Evolutionary conservation across 768 basidiomycete species (phyloP), one percentile per base, ranked within the genome.

Genomic region (Tricholoma matsutake): DNA sequence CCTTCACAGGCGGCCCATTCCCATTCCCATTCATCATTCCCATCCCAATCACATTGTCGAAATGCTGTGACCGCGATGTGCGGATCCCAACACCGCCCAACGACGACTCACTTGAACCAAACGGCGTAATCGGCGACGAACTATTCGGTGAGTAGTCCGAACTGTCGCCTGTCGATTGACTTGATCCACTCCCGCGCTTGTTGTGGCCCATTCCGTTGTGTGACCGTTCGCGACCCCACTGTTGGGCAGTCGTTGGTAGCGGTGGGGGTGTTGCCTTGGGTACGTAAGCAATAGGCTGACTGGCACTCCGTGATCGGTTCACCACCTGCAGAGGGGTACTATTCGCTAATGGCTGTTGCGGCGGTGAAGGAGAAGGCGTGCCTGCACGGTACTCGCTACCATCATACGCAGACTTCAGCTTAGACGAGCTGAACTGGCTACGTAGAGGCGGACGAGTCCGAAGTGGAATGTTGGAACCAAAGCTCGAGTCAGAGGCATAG

Each of bases 51-150:
- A 39, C 54, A 41, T 54, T 56, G 14, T 69, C 85, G 69, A 80
- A 85, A 66, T 75, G 78, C 69, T 83, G 85, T 62, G 82, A 83
- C 54, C 83, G 83, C 66, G 79, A 81, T 59, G 74, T 77, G 59
- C 82, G 85, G 64, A 84, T 79, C 66, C 78, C 76, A 45, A 84
- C 74, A 51, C 83, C 85, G 43, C 80, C 81, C 55, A 93, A 73
- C 8, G 90, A 92, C 28, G 89, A 89, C 64, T 94, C 92, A 73
- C 87, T 92, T 41, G 92, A 93, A n/a, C 91, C 92, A 70, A 89
- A 94, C 16, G 92, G 92, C 25, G 92, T 94, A 69, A 93, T 85
- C 0, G 92, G 92, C n/a, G 91, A 92, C 14, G 87, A 87, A 63
- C 87, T 89, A 65, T 91, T 89, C 18, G 91, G 90, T 49, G 92